phyloP scores from a whole-genome alignment of 352 stramenopile species.

The Pythium angustatum region DNA sequence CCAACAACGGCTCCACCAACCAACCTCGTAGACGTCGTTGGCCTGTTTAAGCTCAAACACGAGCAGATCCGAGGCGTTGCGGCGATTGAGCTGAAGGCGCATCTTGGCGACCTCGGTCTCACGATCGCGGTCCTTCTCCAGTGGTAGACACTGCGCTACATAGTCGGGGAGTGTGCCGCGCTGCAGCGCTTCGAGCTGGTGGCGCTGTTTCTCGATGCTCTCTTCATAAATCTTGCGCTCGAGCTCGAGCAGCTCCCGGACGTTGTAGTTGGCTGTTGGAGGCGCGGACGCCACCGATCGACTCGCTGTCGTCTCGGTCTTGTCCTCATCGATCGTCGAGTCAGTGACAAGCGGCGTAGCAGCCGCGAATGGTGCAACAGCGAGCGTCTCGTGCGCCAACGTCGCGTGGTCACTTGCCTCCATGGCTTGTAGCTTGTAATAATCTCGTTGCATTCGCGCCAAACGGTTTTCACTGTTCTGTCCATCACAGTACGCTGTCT shows the following conservation, averaged over 20 bases:
- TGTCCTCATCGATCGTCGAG: background rate
- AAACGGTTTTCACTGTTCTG: background rate
- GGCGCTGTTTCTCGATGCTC: conserved; percentile 65
- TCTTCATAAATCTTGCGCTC: conserved; percentile 84
- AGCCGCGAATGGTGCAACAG: too few relatives aligned
- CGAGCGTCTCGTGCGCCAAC: too few relatives aligned
- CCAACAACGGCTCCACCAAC: background rate
- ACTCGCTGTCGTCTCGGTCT: background rate
- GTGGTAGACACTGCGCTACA: conserved; percentile 55
- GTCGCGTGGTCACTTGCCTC: too few relatives aligned
- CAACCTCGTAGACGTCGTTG: conserved; percentile 51
- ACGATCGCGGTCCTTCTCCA: conserved; percentile 51
- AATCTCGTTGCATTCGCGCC: too few relatives aligned
- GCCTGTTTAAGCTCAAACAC: conserved; percentile 77
- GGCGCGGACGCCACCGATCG: background rate
- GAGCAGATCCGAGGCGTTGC: conserved; percentile 62
- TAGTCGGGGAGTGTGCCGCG: conserved; percentile 60
- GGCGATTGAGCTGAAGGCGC: conserved; percentile 53
- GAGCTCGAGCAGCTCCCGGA: conserved; percentile 75
- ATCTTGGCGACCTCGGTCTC: conserved; percentile 50
- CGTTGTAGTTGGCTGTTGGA: conserved; percentile 37
- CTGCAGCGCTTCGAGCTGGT: conserved; percentile 51
- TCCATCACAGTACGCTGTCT: conserved; percentile 6
- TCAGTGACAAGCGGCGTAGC: too few relatives aligned
- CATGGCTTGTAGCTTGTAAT: too few relatives aligned